Evolutionary conservation across 2,329 filamentous ascomycete species (phyloP), one percentile per base, ranked within the genome.

Genomic region (Fusarium sp.): DNA sequence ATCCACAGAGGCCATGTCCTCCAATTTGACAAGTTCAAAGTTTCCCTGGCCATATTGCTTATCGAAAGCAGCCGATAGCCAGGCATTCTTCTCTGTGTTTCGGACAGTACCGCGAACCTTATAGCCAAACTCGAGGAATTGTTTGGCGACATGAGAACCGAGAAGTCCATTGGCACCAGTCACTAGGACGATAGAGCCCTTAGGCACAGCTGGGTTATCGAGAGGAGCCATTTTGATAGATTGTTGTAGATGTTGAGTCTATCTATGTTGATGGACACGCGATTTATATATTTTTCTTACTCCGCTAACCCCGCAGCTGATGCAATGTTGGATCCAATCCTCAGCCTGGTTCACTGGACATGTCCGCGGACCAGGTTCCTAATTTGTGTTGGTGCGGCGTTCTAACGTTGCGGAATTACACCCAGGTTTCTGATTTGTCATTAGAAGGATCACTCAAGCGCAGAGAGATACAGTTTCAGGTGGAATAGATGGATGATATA

Each of bases 21-120:
- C 61, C 1, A 84, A 77, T 18, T 70, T 49, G 6, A 77, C 66
- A 0, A 81, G 44, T 44, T 81, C 78, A 22, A 84, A 80, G 1
- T 68, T 72, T 16, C 76, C 80, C 2, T 60, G 30, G 2, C 78
- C 80, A 55, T 80, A 77, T n/a, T 76, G 71, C 22, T 77, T 71
- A 9, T 78, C 77, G 18, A 80, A 79, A 1, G 74, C 54, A 2
- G 70, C 58, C 2, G 42, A 55, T 9, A 81, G 45, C 78, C 80
- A 82, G 1, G 74, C 56, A 30, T 71, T 75, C 63, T 80, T 83
- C 4, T 74, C 67, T 0, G 63, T 29, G 47, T 77, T 70, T 1
- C 83, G 82, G 16, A 81, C 80, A 3, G 82, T 83, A 1, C 83
- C 84, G 16, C 83, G 81, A 18, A 86, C 83, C 6, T 76, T 77